Conservation (phyloP, 345 rosid species). For the Angophora floribunda region DNA sequence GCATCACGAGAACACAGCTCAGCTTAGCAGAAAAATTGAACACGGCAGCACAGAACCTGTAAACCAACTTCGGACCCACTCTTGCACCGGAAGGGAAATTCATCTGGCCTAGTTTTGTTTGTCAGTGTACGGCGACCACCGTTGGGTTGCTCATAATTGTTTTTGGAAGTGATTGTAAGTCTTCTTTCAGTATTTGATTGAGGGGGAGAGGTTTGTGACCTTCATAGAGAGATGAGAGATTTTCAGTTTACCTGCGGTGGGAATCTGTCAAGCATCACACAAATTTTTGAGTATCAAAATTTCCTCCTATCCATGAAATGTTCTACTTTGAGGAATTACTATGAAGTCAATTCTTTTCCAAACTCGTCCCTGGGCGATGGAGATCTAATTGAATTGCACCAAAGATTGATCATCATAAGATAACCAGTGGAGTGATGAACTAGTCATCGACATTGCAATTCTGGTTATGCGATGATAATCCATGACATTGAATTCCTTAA, state of each 20-base stretch:
- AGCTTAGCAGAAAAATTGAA: constrained; percentile 87
- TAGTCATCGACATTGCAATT: not conserved
- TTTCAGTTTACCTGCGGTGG: not conserved
- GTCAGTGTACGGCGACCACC: not conserved
- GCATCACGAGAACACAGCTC: constrained; percentile 91
- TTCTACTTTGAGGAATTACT: not conserved
- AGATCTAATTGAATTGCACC: not conserved
- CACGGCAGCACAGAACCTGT: constrained; percentile 83
- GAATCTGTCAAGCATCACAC: not conserved
- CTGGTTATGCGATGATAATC: not conserved
- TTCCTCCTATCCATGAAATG: not conserved
- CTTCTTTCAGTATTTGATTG: not conserved
- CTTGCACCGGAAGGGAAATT: not conserved
- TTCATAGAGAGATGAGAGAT: not conserved
- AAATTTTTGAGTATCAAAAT: not conserved
- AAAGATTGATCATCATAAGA: rapidly evolving
- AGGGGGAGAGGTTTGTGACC: not conserved
- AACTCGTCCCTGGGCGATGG: rapidly evolving
- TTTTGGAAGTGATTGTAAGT: not conserved
- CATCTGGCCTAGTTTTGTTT: not conserved
- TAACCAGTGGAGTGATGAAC: not conserved
- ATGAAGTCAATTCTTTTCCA: not conserved
- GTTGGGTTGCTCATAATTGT: not conserved
- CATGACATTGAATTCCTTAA: rapidly evolving
- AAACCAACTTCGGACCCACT: not conserved